phyloP scores from a whole-genome alignment of 345 rosid species.

The Cardiospermum halicacabum region DNA sequence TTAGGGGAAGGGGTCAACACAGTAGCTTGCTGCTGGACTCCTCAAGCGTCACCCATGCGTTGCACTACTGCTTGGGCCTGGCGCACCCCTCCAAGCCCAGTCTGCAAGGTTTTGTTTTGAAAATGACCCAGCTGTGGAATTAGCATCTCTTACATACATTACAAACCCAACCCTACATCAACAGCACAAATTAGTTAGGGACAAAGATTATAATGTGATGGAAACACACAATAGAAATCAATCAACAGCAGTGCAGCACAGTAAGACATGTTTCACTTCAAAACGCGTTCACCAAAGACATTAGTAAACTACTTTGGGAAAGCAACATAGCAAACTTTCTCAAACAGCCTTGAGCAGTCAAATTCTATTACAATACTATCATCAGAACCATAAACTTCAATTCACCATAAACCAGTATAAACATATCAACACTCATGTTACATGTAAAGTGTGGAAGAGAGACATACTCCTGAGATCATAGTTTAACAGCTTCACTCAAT shows the following conservation, averaged over 20 bases:
- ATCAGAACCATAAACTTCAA: slow-evolving; percentile 1
- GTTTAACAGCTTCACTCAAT: not conserved
- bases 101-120: too few species aligned
- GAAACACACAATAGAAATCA: not conserved
- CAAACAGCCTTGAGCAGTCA: slow-evolving; percentile 56
- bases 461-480: slow-evolving; percentile 55
- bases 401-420: not conserved
- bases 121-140: slow-evolving; percentile 41
- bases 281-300: slow-evolving; percentile 4
- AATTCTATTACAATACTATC: slow-evolving; percentile 34
- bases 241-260: not conserved
- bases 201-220: not conserved
- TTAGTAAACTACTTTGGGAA: slow-evolving; percentile 18
- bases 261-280: not conserved
- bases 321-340: slow-evolving; percentile 44
- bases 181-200: slow-evolving; percentile 1
- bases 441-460: slow-evolving; percentile 43
- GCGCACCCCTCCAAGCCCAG: not conserved
- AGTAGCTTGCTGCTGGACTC: slow-evolving; percentile 1
- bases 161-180: slow-evolving; percentile 31
- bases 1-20: slow-evolving; percentile 6
- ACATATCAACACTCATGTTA: not conserved
- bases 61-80: not conserved
- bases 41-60: not conserved
- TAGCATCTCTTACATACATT: slow-evolving; percentile 44